Base-by-base conservation (phyloP, 768 basidiomycete genomes). In the Cytidiella melzeri region DNA sequence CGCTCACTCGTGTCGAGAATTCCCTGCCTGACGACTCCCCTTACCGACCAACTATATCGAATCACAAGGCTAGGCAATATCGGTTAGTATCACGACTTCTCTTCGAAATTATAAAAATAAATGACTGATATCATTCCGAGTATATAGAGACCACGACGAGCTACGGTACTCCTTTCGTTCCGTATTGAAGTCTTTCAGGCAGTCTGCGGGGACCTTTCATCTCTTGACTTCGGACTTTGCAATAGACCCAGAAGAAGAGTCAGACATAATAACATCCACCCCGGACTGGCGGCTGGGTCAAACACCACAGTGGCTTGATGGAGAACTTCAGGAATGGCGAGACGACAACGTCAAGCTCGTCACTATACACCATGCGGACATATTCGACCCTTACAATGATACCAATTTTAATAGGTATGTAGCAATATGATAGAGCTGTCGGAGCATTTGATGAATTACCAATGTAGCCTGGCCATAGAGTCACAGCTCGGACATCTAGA, bases 261-360 rank as follows among this genome's bases (percentile, higher is more conserved):
- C n/a, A n/a, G n/a, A n/a, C n/a, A n/a, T n/a, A n/a, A n/a, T n/a
- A n/a, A 49, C 47, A 13, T 13, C 39, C 2, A 43, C 48, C 4
- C 43, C 51, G 6, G 47, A 34, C 18, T 61, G 59, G 48, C 57
- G 69, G 23, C 57, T 70, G 3, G 69, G 69, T 11, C 66, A 70
- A 39, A 56, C 69, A 3, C 71, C 72, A 5, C 70, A 68, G 43
- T 73, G 71, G 70, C 61, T 71, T 10, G 54, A 68, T 12, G 47
- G 62, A n/a, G 45, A 47, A 18, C 48, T 57, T 25, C 30, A 54
- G 20, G 28, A 11, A 38, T 60, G 63, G 66, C 38, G 43, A 19
- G 64, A 65, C 47, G 53, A 62, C 42, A 41, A 58, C 38, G 52
- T 67, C 11, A 48, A 58, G 7, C 61, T 71, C 13, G 56, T 55